Base-by-base conservation (phyloP, 2,329 filamentous ascomycete species). In the Fusarium pininemorale region DNA sequence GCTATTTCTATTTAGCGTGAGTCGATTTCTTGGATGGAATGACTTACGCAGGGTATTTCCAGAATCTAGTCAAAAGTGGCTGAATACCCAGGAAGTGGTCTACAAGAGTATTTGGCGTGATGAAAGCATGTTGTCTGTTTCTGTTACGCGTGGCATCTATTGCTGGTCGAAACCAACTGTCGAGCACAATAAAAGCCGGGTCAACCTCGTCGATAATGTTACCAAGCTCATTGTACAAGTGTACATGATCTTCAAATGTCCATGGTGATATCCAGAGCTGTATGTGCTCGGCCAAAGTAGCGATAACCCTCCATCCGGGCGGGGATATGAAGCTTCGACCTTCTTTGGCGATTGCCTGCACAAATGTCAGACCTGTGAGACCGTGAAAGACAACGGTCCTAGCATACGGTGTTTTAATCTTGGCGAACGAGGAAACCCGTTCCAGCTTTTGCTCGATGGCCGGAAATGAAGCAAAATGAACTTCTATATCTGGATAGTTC, bases 401-500 rank as follows among this genome's bases (percentile, higher is more conserved):
- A 3, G 63, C 13, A 5, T 28, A 5, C 4, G 45, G 47, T 0
- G 47, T 28, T 16, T 48, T 38, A 9, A 12, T 16, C 12, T 30
- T 39, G n/a, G 66, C 41, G 12, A 54, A 69, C 8, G 58, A 28
- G 1, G 55, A 39, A n/a, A 63, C 44, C 13, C 35, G 30, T 11
- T 63, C 18, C 0, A 69, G 9, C 8, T 53, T 69, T 16, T n/a
- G 15, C 37, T 63, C 53, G 2, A 68, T 20, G 8, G 38, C 8
- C 1, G 24, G 38, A 18, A 82, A 83, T 4, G 82, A 83, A 7
- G 77, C 82, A 58, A 81, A 80, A 58, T 84, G 82, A 2, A 83
- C 66, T 6, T 82, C 70, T 24, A 83, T 70, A 20, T 79, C 66
- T 1, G 81, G 77, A 32, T 82, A 72, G 4, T 78, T 73, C 24